Base-by-base conservation (phyloP, 2,329 filamentous ascomycete species). In the Colletotrichum musae region DNA sequence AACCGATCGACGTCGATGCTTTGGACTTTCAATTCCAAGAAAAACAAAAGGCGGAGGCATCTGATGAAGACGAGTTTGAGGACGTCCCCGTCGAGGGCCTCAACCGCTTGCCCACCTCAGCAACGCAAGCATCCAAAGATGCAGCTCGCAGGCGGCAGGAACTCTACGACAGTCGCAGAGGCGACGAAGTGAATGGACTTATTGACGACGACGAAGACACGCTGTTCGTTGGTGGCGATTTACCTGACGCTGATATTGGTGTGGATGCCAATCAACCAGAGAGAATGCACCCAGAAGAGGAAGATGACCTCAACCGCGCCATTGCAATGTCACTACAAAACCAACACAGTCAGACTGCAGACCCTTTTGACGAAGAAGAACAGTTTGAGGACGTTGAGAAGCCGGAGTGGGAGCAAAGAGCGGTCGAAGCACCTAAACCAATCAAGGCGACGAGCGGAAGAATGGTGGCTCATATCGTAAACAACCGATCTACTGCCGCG, bases 61-160 rank as follows among this genome's bases (percentile, higher is more conserved):
- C 61, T 9, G 89, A 89, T 58, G 92, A 93, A 5, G 91, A 93
- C 2, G 92, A 94, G 10, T 98, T 98, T 74, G 95, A 98, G 77
- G 95, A 98, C 79, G 92, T 98, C 4, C 94, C 95, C 0, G 95
- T 98, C 56, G 93, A 96, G 78, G 95, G 95, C 0, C 77, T 98
- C 13, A 98, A 98, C 74, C 87, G 94, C 58, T 81, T 98, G 16
- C 94, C 94, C 9, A 48, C 32, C 10, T 39, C 59, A 3, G 59
- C 52, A 6, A 32, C 26, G 16, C 60, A 64, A 21, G 53, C 52
- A 28, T 45, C 53, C 6, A 56, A 52, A n/a, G 36, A 61, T 15
- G 51, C 63, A 36, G 63, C 67, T 41, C 43, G 57, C 7, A 58
- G 48, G 16, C 54, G 67, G 21, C 67, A 67, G 21, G 48, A 67